Base-by-base conservation (phyloP, 2,329 filamentous ascomycete species). In the Talaromyces atroroseus region DNA sequence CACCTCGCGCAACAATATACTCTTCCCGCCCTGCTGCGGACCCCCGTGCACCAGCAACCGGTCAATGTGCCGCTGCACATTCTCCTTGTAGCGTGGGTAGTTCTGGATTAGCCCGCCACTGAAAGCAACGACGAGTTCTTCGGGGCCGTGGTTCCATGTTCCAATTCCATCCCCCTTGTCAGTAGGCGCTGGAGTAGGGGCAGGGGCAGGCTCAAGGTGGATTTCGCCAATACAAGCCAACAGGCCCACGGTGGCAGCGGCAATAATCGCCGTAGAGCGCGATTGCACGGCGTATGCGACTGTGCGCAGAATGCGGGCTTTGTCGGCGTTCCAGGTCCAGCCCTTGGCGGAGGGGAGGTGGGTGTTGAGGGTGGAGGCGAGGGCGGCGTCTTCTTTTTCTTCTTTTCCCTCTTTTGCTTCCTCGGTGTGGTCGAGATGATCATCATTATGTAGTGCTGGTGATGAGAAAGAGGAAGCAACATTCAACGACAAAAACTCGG, bases 91-190 rank as follows among this genome's bases (percentile, higher is more conserved):
- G 62, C 86, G 78, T 42, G 88, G 87, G 65, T 90, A 90, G 64
- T 88, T 84, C 14, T 84, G 82, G 55, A 92, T 91, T 64, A 88
- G 89, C 18, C 87, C 86, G 16, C 88, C 88, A 0, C 88, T 89
- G 66, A 89, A 90, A 0, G 88, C 88, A 23, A 92, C 86, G 1
- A 88, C 83, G 23, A 91, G 69, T 63, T 88, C 84, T 58, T 82
- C 77, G 0, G 70, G 66, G 5, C 69, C 68, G 16, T 67, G 64
- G 24, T 65, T 61, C 67, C 67, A 74, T 40, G 56, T 34, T 59
- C 58, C 4, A 57, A 44, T 6, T 32, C 8, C n/a, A 10, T 42
- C n/a, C n/a, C n/a, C 16, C 11, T 24, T 1, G 18, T 32, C 21
- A 5, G 5, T 34, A 2, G 36, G 11, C 11, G 24, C n/a, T 2